Percentiles rank a stretch among this genome's conserved stretches.
Evolutionary conservation across 441 rosid genomes (phyloP).

Genomic region (Dalechampia spathulata): DNA sequence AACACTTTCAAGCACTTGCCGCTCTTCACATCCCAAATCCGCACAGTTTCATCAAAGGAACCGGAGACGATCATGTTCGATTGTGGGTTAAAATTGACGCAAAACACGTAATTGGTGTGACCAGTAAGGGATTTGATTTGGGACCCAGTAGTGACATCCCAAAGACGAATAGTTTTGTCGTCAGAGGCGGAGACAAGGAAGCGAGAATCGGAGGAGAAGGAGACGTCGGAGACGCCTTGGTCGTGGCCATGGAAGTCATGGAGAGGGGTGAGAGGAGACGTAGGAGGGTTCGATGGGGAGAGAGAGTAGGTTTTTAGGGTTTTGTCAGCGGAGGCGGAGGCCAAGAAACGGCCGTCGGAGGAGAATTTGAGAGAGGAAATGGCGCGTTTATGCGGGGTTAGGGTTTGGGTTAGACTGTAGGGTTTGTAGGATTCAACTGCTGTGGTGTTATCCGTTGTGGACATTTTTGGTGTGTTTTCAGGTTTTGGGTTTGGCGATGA

Average conservation of each 20-base stretch:
- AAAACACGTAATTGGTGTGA: slow-evolving; percentile 76
- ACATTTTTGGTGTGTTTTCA: slow-evolving; percentile 1
- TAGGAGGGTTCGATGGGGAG: slow-evolving; percentile 32
- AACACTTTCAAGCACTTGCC: slow-evolving; percentile 82
- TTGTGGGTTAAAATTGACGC: slow-evolving; percentile 79
- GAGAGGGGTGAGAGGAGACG: slow-evolving; percentile 35
- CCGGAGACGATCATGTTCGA: slow-evolving; percentile 88
- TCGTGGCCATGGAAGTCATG: slow-evolving; percentile 66
- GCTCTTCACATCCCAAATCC: slow-evolving; percentile 84
- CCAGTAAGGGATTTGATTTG: slow-evolving; percentile 54
- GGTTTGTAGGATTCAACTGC: slow-evolving; percentile 33
- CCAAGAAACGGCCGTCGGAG: slow-evolving; percentile 74
- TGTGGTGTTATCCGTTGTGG: slow-evolving; percentile 7
- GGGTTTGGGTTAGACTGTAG: slow-evolving; percentile 55
- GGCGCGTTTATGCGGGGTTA: slow-evolving; percentile 52
- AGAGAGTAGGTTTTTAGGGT: slow-evolving; percentile 56
- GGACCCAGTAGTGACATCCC: slow-evolving; percentile 73
- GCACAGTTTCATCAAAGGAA: slow-evolving; percentile 84
- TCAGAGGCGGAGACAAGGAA: slow-evolving; percentile 89
- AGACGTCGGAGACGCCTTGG: slow-evolving; percentile 74
- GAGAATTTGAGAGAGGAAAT: slow-evolving; percentile 85
- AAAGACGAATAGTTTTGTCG: slow-evolving; percentile 80
- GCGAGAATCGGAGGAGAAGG: slow-evolving; percentile 83
- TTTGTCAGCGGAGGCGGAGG: slow-evolving; percentile 82
- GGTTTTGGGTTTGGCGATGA: background rate